Evolutionary conservation across 2,329 filamentous ascomycete species (phyloP), one percentile per base, ranked within the genome.

Genomic region (Achaetomium macrosporum): DNA sequence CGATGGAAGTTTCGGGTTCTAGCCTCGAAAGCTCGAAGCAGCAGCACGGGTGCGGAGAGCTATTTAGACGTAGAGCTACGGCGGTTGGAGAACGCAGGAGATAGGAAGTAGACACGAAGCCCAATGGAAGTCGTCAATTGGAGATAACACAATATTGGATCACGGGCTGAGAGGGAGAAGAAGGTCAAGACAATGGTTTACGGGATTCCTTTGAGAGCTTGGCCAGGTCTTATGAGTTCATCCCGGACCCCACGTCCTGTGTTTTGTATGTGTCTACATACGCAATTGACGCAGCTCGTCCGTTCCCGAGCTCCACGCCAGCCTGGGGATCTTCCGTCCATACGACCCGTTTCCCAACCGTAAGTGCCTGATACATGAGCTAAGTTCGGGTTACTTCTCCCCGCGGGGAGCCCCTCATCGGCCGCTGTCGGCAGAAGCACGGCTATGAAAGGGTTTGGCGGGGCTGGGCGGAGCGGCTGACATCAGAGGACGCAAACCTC

Each of bases 391-490:
- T 42, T 42, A 39, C 51, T 41, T 44, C 37, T 25, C 37, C 53
- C 49, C 41, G 41, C 40, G 16, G 19, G 33, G 46, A 13, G 43
- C 56, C 54, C 57, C 59, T 59, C 55, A 47, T 57, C 59, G 58
- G 57, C 53, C 56, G 55, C 40, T 55, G 45, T 61, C 59, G 59
- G 59, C 56, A 59, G 52, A 57, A 42, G 53, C 46, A 47, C 59
- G 59, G 59, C 55, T 61, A 61, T 58, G 53, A 45, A 50, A 44
- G 52, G 47, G 47, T 42, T 39, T 43, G 25, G 54, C 46, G 39
- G 50, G 50, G 46, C 17, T 19, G 42, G 40, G 47, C 40, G 40
- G 43, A 25, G 17, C 16, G 29, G 39, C 47, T 56, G 54, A 56
- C 50, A 53, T 56, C 54, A 56, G 52, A 47, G 47, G 31, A 15